Percentiles rank a stretch among this genome's conserved stretches.
Evolutionary conservation across 2,329 filamentous ascomycete genomes (phyloP).

Genomic region (Ampelomyces quisqualis): DNA sequence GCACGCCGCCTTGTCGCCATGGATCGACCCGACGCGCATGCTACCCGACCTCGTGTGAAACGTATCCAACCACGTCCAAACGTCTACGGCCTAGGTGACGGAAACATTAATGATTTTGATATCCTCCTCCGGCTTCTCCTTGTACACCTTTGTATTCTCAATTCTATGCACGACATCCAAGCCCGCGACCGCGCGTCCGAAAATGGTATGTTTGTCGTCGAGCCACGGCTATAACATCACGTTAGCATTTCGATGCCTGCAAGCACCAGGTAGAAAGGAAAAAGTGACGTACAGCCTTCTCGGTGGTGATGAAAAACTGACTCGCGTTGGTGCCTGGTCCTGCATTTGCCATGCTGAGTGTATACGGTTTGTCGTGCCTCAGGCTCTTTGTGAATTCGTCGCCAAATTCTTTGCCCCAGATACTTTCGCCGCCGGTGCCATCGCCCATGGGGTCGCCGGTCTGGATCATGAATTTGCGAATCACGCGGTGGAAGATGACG

Average conservation of each 20-base stretch:
- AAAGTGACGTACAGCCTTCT: slow-evolving; percentile 71
- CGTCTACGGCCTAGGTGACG: slow-evolving; percentile 31
- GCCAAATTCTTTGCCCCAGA: slow-evolving; percentile 89
- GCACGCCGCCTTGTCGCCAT: too few relatives aligned
- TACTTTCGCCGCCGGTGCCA: slow-evolving; percentile 85
- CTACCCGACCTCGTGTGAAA: too few relatives aligned
- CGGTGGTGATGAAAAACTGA: slow-evolving; percentile 98
- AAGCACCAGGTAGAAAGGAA: background rate
- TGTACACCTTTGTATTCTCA: slow-evolving; percentile 81
- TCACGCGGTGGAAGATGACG: slow-evolving; percentile 95
- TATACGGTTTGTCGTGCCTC: slow-evolving; percentile 94
- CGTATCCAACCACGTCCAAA: background rate
- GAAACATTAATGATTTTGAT: slow-evolving; percentile 93
- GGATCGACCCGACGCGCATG: too few relatives aligned
- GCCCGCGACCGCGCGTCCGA: slow-evolving; percentile 85
- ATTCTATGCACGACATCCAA: slow-evolving; percentile 95
- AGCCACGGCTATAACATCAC: slow-evolving; percentile 71
- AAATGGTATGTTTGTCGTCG: slow-evolving; percentile 94
- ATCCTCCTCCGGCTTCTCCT: slow-evolving; percentile 94
- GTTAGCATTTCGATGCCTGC: slow-evolving; percentile 23
- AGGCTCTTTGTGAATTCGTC: slow-evolving; percentile 84
- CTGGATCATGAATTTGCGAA: slow-evolving; percentile 98
- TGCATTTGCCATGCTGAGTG: slow-evolving; percentile 95
- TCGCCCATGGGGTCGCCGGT: slow-evolving; percentile 83
- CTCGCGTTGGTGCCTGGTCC: slow-evolving; percentile 93